Evolutionary conservation across 306 rosid genomes (phyloP), one percentile per base, ranked within the genome.

Genomic region (Abrus pulchellus): DNA sequence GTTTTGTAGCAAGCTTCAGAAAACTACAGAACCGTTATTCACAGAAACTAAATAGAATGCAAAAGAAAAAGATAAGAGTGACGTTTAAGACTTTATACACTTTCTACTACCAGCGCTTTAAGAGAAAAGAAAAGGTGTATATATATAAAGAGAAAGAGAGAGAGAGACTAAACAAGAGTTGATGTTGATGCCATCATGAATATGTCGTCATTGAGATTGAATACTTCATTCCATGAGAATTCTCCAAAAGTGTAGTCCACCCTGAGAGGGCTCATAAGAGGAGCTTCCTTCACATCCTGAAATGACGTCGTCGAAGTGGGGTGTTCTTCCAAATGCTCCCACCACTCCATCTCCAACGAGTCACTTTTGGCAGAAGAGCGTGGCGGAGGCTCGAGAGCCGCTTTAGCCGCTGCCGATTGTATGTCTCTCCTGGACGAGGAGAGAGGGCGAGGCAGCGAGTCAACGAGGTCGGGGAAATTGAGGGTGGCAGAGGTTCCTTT

Each of bases 331-430:
- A 63, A 61, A 5, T 33, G 9, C 0, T 61, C 68, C 68, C 44
- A 61, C 68, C 68, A 61, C 1, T 52, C 1, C 10, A 2, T 3
- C n/a, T 49, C 55, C 5, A 36, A 36, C 3, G 40, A 36, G 4
- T 36, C 40, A 4, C 7, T 52, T 14, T n/a, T 3, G 49, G 5
- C 9, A 44, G 48, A 44, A 8, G 48, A 44, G 48, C 48, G 32
- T 0, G 50, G 5, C 6, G 71, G 71, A 20, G 50, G 49, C 50
- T 65, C 32, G 52, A 61, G 49, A 9, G 92, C 92, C 1, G 92
- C 92, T 66, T 79, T 82, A 12, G 92, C 78, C 1, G 92, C 92
- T 2, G 92, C 92, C 2, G 85, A 84, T 30, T 89, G 90, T 7
- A 89, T 86, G 55, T 88, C 86, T 49, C 72, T 71, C 30, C 89